Evolutionary conservation across 345 rosid species (phyloP).

Genomic region (Eucalyptus erythrocorys): DNA sequence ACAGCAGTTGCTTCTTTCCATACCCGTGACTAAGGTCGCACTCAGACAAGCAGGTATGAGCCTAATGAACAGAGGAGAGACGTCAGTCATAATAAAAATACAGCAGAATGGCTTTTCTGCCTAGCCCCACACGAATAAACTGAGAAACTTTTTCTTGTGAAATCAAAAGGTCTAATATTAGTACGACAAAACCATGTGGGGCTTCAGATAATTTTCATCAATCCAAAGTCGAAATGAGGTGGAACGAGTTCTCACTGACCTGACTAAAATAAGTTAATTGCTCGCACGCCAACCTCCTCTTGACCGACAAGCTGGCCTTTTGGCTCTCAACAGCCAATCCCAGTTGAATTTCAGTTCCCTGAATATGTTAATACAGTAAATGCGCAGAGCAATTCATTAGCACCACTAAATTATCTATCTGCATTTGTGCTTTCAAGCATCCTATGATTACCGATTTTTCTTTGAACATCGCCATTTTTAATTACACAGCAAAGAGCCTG

Average conservation of each 20-base stretch:
- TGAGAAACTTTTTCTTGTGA: not conserved
- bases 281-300: constrained; percentile 92
- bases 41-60: constrained; percentile 54
- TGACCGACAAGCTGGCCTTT: constrained; percentile 76
- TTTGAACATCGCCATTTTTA: not conserved
- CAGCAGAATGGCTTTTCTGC: not conserved
- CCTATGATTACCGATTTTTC: not conserved
- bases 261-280: constrained; percentile 64
- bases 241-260: constrained; percentile 13
- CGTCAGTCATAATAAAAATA: not conserved
- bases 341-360: constrained; percentile 97
- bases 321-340: constrained; percentile 89
- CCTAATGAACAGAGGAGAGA: constrained; percentile 15
- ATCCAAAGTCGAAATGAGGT: not conserved
- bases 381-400: not conserved
- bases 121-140: not conserved
- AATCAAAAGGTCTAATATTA: not conserved
- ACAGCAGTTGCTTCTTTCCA: constrained; percentile 68
- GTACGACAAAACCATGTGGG: not conserved
- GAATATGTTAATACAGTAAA: not conserved
- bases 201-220: not conserved
- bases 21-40: constrained; percentile 26
- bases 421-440: not conserved
- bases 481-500: not conserved
- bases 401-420: not conserved